Evolutionary conservation across 2,329 filamentous ascomycete species (phyloP).

Genomic region (Neospermospora avenae): DNA sequence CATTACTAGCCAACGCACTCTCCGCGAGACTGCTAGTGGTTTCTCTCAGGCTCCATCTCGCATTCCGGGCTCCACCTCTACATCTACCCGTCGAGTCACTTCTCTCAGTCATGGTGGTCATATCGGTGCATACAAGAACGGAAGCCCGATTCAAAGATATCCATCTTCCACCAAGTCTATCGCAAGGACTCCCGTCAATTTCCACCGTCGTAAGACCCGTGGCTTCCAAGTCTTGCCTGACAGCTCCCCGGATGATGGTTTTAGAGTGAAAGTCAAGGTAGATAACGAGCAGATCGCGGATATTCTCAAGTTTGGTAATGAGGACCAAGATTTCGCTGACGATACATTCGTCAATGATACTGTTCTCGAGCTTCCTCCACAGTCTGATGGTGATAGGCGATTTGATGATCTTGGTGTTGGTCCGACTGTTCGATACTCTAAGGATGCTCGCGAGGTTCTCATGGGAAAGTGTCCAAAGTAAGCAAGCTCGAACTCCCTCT

Average conservation of each 20-base stretch:
- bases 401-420: conserved; percentile 7
- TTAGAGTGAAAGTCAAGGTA: background rate
- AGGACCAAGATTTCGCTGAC: background rate
- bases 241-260: background rate
- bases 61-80: background rate
- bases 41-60: background rate
- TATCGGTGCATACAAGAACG: conserved; percentile 1
- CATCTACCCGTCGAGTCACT: background rate
- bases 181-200: background rate
- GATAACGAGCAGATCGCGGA: background rate
- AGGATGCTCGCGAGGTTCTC: conserved; percentile 10
- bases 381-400: conserved; percentile 3
- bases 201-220: background rate
- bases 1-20: background rate
- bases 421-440: conserved; percentile 4
- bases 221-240: background rate
- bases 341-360: background rate
- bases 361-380: background rate
- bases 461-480: conserved; percentile 8
- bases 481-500: background rate
- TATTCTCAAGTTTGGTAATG: background rate
- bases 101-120: conserved; percentile 3
- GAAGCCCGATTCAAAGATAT: background rate
- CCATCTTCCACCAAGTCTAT: background rate
- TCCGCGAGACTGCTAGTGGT: background rate